Percentiles rank a stretch among this genome's conserved stretches.
These are phyloP conservation scores for Moricandia arvensis DNA, from an alignment of 345 rosid genomes.

Conservation along the genomic window DNA sequence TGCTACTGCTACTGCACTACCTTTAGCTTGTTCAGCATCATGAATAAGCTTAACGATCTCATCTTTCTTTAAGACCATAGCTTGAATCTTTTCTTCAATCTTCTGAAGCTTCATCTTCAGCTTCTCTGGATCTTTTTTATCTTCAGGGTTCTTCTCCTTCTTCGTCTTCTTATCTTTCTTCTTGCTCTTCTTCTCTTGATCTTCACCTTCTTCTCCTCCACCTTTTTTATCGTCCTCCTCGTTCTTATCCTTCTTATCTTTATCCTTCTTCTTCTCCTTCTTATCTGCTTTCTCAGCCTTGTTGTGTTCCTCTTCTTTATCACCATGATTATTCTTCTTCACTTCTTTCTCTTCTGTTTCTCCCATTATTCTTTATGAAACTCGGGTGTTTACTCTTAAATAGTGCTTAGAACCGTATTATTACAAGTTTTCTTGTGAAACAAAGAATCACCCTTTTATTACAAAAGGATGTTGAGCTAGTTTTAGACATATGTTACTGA, in stretches of 20 bases:
- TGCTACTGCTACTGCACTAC: constrained; percentile 3
- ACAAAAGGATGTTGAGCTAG: constrained; percentile 2
- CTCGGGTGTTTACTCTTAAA: background rate
- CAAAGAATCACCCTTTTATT: constrained; percentile 18
- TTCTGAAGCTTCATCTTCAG: constrained; percentile 60
- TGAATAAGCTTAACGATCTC: constrained; percentile 51
- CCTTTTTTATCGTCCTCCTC: constrained; percentile 33
- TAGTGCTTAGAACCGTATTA: background rate
- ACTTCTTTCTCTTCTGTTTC: constrained; percentile 42
- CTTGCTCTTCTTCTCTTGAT: constrained; percentile 43
- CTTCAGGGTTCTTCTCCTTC: constrained; percentile 67
- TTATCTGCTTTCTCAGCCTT: constrained; percentile 31
- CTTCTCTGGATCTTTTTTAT: constrained; percentile 62
- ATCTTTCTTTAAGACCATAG: constrained; percentile 49
- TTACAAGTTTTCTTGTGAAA: constrained; percentile 9
- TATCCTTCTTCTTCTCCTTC: constrained; percentile 41
- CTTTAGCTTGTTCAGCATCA: constrained; percentile 40
- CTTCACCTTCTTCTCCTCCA: constrained; percentile 46
- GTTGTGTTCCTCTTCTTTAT: constrained; percentile 33
- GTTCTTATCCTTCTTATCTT: constrained; percentile 38
- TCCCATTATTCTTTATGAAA: constrained; percentile 32
- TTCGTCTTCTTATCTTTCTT: constrained; percentile 47
- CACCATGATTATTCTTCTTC: constrained; percentile 30
- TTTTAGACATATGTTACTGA: background rate
- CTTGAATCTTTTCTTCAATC: constrained; percentile 66